Percentiles rank a stretch among this genome's conserved stretches.
Conservation (phyloP, 768 basidiomycete genomes). For the Serendipita vermifera region DNA sequence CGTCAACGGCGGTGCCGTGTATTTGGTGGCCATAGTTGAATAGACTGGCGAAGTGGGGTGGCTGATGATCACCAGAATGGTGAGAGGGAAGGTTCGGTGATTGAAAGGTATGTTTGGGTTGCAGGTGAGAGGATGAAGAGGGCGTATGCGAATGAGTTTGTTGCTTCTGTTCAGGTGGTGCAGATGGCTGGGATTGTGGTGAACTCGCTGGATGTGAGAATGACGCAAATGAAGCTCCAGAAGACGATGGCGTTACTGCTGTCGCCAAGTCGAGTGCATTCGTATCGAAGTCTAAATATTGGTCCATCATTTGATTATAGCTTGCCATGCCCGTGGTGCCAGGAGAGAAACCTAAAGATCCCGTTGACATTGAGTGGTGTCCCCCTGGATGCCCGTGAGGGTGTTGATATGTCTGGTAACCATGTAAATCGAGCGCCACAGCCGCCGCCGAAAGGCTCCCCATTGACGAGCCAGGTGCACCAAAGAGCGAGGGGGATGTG, state of each 20-base stretch:
- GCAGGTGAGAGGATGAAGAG: not conserved
- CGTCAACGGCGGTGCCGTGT: too few relatives aligned
- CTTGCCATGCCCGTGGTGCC: not conserved
- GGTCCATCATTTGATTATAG: not conserved
- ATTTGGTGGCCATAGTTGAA: not conserved
- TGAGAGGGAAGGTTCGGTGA: not conserved
- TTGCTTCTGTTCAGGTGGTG: not conserved
- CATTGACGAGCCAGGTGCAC: not conserved
- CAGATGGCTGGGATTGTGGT: not conserved
- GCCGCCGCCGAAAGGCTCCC: slow-evolving; percentile 1
- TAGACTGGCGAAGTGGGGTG: not conserved
- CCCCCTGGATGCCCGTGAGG: not conserved
- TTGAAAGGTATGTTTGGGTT: not conserved
- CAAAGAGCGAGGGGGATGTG: not conserved
- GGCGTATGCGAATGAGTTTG: not conserved
- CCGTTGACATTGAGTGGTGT: not conserved
- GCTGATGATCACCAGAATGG: not conserved
- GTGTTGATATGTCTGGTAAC: not conserved
- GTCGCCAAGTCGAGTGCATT: slow-evolving; percentile 7
- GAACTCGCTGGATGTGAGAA: not conserved
- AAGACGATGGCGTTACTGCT: not conserved
- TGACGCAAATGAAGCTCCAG: not conserved
- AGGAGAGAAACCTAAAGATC: not conserved
- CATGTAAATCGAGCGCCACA: slow-evolving; percentile 2
- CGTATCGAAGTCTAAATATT: slow-evolving; percentile 3